Percentiles rank a stretch among this genome's conserved stretches.
These are phyloP conservation scores for Mycena crocata DNA, from an alignment of 768 basidiomycete genomes.

Conservation along the genomic window DNA sequence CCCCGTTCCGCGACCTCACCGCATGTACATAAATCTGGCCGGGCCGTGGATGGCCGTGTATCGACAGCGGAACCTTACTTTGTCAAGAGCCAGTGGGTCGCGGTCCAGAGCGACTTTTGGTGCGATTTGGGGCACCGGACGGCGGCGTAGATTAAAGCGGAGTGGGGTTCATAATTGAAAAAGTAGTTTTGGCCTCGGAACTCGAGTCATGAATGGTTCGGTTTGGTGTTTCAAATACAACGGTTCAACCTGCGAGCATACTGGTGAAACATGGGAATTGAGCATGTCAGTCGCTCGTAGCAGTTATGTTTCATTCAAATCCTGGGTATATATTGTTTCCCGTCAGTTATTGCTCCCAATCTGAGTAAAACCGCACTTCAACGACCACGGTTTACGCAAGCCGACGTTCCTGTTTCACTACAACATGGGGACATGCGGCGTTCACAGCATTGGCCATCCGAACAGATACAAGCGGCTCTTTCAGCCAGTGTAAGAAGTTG, in stretches of 20 bases:
- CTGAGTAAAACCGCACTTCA: no score
- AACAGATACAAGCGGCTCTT: slow-evolving; percentile 5
- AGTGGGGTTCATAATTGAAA: no score
- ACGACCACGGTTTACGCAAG: background rate
- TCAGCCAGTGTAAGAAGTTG: background rate
- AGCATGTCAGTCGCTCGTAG: no score
- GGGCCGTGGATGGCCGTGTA: slow-evolving; percentile 18
- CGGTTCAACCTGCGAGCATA: no score
- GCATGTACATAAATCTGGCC: background rate
- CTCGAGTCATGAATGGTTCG: no score
- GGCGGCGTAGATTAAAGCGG: no score
- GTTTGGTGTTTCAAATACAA: no score
- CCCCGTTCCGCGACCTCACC: slow-evolving; percentile 18
- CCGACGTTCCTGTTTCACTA: slow-evolving; percentile 12
- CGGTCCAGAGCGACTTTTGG: slow-evolving; percentile 28
- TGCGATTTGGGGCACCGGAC: slow-evolving; percentile 9
- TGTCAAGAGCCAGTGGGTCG: slow-evolving; percentile 23
- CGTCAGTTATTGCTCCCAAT: no score
- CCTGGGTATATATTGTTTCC: no score
- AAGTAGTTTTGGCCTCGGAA: no score
- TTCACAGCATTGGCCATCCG: background rate
- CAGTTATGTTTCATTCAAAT: no score
- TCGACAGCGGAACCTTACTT: slow-evolving; percentile 8
- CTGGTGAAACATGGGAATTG: no score
- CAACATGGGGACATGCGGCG: background rate